Conservation (phyloP, 257 asterid genomes). For the Penstemon barbatus region DNA sequence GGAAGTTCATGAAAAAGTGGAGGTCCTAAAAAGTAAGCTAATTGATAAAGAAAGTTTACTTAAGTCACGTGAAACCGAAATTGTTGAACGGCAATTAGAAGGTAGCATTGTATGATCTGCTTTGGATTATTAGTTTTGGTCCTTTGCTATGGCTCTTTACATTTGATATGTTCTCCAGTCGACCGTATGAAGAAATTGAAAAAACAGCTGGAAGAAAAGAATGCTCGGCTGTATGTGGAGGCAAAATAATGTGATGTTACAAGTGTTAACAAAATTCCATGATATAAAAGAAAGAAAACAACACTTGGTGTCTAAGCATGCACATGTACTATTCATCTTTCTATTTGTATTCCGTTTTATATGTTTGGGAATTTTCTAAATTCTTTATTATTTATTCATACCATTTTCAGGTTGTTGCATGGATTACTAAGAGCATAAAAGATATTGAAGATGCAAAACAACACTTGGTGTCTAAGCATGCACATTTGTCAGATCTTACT, state of each 20-base stretch:
- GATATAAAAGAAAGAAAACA: conserved; percentile 52
- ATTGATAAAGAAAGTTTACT: conserved; percentile 60
- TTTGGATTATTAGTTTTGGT: conserved; percentile 21
- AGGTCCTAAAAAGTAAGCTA: conserved; percentile 60
- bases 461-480: too few species aligned
- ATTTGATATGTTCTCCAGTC: conserved; percentile 39
- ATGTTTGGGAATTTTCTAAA: neutral
- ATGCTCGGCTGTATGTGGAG: conserved; percentile 41
- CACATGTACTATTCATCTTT: conserved; percentile 49
- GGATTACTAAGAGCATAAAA: too few species aligned
- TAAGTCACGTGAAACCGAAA: conserved; percentile 71
- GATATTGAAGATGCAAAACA: too few species aligned
- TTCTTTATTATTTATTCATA: conserved; percentile 12
- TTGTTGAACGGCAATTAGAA: conserved; percentile 61
- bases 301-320: conserved; percentile 61
- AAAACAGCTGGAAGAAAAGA: conserved; percentile 64
- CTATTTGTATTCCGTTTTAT: conserved; percentile 14
- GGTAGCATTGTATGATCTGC: conserved; percentile 1
- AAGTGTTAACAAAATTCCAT: conserved; percentile 57
- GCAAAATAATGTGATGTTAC: conserved; percentile 57
- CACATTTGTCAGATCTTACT: conserved; percentile 18
- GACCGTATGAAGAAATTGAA: conserved; percentile 57
- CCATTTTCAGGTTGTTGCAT: conserved; percentile 50
- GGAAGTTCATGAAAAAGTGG: conserved; percentile 72
- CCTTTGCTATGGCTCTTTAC: conserved; percentile 17